A percentile compares a stretch with the other conserved stretches of the same genome.
phyloP scores from a whole-genome alignment of 1,284 basidiomycete species.

The Prillingera fragicola region DNA sequence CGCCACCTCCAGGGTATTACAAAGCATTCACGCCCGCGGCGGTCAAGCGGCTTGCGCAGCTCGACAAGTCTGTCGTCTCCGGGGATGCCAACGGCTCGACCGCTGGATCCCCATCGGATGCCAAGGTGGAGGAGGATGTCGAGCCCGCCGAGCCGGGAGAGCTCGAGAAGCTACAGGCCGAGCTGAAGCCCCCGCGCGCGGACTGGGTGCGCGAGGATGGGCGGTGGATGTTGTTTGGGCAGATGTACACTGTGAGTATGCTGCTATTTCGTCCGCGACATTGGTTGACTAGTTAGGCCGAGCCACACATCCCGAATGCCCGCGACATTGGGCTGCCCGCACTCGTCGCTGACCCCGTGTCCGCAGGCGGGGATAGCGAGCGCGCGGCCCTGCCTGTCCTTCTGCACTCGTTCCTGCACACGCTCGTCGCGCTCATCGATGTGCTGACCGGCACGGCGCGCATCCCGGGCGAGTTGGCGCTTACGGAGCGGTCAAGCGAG shows the following conservation, averaged over 20 bases:
- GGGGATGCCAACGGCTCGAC: neutral
- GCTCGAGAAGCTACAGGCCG: slow-evolving; percentile 13
- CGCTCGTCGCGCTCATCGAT: slow-evolving; percentile 37
- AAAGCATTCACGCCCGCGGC: slow-evolving; percentile 31
- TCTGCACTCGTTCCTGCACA: slow-evolving; percentile 42
- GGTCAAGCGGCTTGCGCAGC: slow-evolving; percentile 19
- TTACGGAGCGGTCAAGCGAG: slow-evolving; percentile 32
- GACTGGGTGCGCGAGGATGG: slow-evolving; percentile 42
- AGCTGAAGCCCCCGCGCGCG: slow-evolving; percentile 25
- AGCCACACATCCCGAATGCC: slow-evolving; percentile 31
- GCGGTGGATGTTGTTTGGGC: slow-evolving; percentile 42
- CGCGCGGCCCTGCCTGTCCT: slow-evolving; percentile 26
- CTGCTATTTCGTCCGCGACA: neutral
- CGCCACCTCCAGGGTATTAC: slow-evolving; percentile 41
- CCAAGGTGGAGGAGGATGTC: neutral
- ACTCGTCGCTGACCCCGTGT: slow-evolving; percentile 21
- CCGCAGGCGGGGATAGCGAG: slow-evolving; percentile 12
- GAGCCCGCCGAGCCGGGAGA: slow-evolving; percentile 12
- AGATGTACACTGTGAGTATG: slow-evolving; percentile 33
- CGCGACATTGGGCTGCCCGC: slow-evolving; percentile 30
- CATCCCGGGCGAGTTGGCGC: slow-evolving; percentile 33
- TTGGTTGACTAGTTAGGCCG: slow-evolving; percentile 20
- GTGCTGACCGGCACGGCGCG: slow-evolving; percentile 35
- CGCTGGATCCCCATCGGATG: neutral
- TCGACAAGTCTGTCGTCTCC: too few species aligned